phyloP scores from a whole-genome alignment of 768 basidiomycete species.

The Pulveroboletus sp. region DNA sequence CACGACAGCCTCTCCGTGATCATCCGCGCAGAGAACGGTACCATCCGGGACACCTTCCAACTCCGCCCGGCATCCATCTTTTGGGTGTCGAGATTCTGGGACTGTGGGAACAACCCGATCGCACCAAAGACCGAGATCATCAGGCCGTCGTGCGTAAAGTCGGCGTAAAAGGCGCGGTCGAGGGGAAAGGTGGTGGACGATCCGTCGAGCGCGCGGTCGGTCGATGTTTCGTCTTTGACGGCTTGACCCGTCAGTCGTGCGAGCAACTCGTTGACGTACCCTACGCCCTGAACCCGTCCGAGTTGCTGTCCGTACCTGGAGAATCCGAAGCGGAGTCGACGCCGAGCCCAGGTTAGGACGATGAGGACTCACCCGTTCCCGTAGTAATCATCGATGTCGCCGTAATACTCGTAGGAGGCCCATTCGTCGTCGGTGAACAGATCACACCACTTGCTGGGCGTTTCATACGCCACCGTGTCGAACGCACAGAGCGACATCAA shows the following conservation, averaged over 20 bases:
- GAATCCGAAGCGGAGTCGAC: no score
- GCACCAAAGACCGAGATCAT: slow-evolving; percentile 71
- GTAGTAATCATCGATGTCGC: slow-evolving; percentile 75
- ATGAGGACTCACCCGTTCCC: slow-evolving; percentile 50
- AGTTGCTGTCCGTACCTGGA: slow-evolving; percentile 60
- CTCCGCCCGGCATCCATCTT: slow-evolving; percentile 23
- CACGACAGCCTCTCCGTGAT: slow-evolving; percentile 67
- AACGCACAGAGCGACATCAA: slow-evolving; percentile 75
- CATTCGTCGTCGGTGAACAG: slow-evolving; percentile 63
- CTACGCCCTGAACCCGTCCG: slow-evolving; percentile 75
- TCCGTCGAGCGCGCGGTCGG: slow-evolving; percentile 67
- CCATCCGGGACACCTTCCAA: slow-evolving; percentile 57
- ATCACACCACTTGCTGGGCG: slow-evolving; percentile 59
- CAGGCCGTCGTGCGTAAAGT: slow-evolving; percentile 83
- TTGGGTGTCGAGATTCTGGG: slow-evolving; percentile 22
- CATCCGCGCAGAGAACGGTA: slow-evolving; percentile 71
- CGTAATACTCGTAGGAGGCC: slow-evolving; percentile 56
- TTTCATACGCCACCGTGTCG: slow-evolving; percentile 52
- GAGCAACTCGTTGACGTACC: slow-evolving; percentile 82
- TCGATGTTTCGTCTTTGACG: slow-evolving; percentile 68
- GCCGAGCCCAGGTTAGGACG: no score
- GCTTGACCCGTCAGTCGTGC: slow-evolving; percentile 64
- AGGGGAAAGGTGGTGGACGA: slow-evolving; percentile 69
- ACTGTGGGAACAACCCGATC: slow-evolving; percentile 46
- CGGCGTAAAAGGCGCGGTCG: slow-evolving; percentile 59